Evolutionary conservation across 2,329 filamentous ascomycete species (phyloP).

Genomic region (Cladosporium oxysporum): DNA sequence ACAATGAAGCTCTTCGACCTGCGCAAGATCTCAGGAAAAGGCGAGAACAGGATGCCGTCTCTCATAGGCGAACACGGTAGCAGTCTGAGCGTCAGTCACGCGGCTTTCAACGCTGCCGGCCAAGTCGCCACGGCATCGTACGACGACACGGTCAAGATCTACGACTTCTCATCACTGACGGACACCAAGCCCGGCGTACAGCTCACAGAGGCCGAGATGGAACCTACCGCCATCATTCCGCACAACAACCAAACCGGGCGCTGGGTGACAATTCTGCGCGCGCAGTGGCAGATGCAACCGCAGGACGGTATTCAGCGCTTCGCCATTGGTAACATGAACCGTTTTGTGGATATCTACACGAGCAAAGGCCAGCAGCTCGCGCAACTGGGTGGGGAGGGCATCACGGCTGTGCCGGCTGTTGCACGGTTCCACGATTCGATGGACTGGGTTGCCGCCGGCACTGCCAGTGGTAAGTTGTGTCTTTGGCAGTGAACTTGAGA

Average conservation of each 20-base stretch:
- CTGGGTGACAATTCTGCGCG: conserved; percentile 84
- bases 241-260: conserved; percentile 97
- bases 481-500: conserved; percentile 60
- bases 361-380: conserved; percentile 82
- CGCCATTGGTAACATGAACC: conserved; percentile 85
- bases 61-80: conserved; percentile 81
- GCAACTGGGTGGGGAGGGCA: conserved; percentile 82
- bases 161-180: conserved; percentile 69
- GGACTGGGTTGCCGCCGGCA: conserved; percentile 92
- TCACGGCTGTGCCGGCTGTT: conserved; percentile 92
- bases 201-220: conserved; percentile 63
- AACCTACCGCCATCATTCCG: conserved; percentile 66
- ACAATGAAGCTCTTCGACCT: conserved; percentile 92
- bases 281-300: conserved; percentile 87
- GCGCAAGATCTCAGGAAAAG: conserved; percentile 70
- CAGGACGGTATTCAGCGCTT: conserved; percentile 81
- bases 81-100: conserved; percentile 84
- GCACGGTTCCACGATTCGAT: conserved; percentile 83
- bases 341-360: conserved; percentile 90
- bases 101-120: conserved; percentile 81
- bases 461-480: conserved; percentile 87
- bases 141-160: conserved; percentile 92
- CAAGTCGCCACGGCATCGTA: conserved; percentile 91
- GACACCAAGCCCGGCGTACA: conserved; percentile 78
- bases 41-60: conserved; percentile 61